Percentiles rank a stretch among this genome's conserved stretches.
These are phyloP conservation scores for Yamadazyma tumulicola DNA, from an alignment of 805 yeast genomes.

Conservation along the genomic window DNA sequence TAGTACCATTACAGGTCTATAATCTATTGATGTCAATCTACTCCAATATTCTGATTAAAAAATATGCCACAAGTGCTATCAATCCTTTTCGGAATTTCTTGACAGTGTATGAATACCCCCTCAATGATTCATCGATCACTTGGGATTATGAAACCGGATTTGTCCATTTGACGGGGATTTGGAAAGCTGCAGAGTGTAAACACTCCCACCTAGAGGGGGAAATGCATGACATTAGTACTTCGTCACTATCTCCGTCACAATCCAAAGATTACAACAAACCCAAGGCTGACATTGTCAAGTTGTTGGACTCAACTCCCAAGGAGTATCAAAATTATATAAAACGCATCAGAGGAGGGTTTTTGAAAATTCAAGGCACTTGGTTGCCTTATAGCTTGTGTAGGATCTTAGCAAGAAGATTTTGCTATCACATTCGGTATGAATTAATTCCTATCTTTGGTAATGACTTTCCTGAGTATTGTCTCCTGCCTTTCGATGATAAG, in stretches of 20 bases:
- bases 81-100: constrained; percentile 61
- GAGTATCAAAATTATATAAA: constrained; percentile 59
- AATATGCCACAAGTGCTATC: constrained; percentile 66
- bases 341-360: constrained; percentile 84
- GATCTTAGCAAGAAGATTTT: constrained; percentile 66
- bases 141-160: constrained; percentile 86
- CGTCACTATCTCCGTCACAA: not conserved
- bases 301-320: constrained; percentile 60
- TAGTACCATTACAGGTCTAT: constrained; percentile 8
- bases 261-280: constrained; percentile 12
- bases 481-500: constrained; percentile 56
- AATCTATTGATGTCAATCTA: constrained; percentile 12
- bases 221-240: not conserved
- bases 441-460: constrained; percentile 79
- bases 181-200: constrained; percentile 53
- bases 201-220: no score
- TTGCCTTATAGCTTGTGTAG: constrained; percentile 68
- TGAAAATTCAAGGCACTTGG: constrained; percentile 96
- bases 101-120: constrained; percentile 67
- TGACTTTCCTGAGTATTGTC: constrained; percentile 59
- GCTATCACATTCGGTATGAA: constrained; percentile 72
- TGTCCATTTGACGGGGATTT: constrained; percentile 83
- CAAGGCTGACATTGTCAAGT: constrained; percentile 77
- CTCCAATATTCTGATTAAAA: constrained; percentile 31
- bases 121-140: constrained; percentile 70